Percentiles rank a stretch among this genome's conserved stretches.
Evolutionary conservation across 2,329 filamentous ascomycete species (phyloP).

Genomic region (Cladophialophora carrionii): DNA sequence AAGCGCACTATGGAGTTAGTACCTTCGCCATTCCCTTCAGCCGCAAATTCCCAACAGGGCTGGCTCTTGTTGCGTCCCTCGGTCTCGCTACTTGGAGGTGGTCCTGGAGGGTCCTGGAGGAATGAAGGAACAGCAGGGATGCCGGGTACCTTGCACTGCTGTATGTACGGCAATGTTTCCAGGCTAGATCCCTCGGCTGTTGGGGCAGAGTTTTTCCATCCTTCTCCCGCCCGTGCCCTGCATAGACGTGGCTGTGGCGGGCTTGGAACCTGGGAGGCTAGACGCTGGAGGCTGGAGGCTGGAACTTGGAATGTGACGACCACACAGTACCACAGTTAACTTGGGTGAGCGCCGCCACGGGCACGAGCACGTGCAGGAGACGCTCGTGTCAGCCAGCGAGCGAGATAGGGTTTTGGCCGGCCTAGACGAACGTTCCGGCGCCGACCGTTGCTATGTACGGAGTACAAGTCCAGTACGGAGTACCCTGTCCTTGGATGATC

Average conservation of each 20-base stretch:
- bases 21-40: slow-evolving; percentile 6
- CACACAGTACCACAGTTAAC: not conserved
- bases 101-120: not conserved
- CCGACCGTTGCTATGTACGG: not conserved
- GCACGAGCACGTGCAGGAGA: not conserved
- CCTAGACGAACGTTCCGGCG: not conserved
- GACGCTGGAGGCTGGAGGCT: no score
- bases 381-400: not conserved
- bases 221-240: not conserved
- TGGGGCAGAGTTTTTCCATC: slow-evolving; percentile 4
- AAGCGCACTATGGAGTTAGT: not conserved
- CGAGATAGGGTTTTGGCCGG: slow-evolving; percentile 15
- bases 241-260: slow-evolving; percentile 11
- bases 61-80: not conserved
- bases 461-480: not conserved
- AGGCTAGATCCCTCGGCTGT: slow-evolving; percentile 17
- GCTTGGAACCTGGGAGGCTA: no score
- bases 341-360: not conserved
- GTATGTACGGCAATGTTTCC: slow-evolving; percentile 13
- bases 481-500: no score
- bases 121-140: slow-evolving; percentile 11
- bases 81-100: not conserved
- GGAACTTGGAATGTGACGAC: no score
- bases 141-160: slow-evolving; percentile 12
- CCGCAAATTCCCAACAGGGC: slow-evolving; percentile 2